Evolutionary conservation across 345 rosid genomes (phyloP).

Genomic region (Syzygium aromaticum): DNA sequence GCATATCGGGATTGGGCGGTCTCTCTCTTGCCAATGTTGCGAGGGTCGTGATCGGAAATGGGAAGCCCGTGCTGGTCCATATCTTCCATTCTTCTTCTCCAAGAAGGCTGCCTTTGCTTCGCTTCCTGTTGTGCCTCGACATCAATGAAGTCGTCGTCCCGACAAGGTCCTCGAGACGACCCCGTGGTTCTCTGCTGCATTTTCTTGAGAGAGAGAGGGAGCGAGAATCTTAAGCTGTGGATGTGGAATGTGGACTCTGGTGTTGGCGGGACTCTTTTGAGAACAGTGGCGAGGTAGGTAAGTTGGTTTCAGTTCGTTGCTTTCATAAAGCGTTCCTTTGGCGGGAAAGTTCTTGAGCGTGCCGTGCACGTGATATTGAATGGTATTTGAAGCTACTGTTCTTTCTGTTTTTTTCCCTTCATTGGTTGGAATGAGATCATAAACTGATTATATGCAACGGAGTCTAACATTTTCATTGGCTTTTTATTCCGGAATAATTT

Average conservation of each 20-base stretch:
- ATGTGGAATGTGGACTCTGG: neutral
- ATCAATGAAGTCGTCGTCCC: neutral
- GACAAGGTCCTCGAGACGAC: neutral
- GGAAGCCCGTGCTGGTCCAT: conserved; percentile 5
- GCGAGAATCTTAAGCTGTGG: neutral
- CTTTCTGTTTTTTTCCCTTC: neutral
- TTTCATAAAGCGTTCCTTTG: neutral
- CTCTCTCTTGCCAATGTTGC: conserved; percentile 13
- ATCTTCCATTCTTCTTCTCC: neutral
- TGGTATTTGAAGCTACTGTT: neutral
- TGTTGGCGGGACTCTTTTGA: neutral
- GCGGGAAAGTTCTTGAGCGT: conserved; percentile 12
- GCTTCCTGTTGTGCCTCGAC: neutral
- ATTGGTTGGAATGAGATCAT: neutral
- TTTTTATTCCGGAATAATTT: neutral
- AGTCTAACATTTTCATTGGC: neutral
- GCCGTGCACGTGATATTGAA: neutral
- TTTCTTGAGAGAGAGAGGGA: neutral
- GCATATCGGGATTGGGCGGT: conserved; percentile 8
- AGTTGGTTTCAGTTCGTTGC: neutral
- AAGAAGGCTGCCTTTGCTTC: neutral
- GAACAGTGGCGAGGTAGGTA: neutral
- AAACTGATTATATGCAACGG: neutral
- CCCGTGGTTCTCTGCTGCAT: neutral
- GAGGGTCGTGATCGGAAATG: conserved; percentile 14